Percentiles rank a stretch among this genome's conserved stretches.
These are phyloP conservation scores for Myxozyma geophila DNA, from an alignment of 805 yeast species.

Conservation along the genomic window DNA sequence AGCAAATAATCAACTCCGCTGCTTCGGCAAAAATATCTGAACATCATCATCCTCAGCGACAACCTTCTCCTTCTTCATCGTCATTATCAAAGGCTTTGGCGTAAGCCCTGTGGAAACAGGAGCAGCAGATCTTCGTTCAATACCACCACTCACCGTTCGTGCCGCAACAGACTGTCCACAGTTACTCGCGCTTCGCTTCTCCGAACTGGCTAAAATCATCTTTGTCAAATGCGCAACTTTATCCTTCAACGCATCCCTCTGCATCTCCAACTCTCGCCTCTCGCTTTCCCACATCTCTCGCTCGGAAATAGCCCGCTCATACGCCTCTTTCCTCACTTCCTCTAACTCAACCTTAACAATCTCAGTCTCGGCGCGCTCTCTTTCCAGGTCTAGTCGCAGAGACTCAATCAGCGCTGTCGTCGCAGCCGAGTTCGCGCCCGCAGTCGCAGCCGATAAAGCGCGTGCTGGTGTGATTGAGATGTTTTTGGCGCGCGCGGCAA, in stretches of 20 bases:
- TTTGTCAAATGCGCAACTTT: constrained; percentile 34
- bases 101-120: not conserved
- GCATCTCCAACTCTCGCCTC: constrained; percentile 32
- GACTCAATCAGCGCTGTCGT: constrained; percentile 54
- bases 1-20: not conserved
- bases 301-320: constrained; percentile 11
- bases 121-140: not conserved
- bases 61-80: not conserved
- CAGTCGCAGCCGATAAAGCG: constrained; percentile 40
- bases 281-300: constrained; percentile 23
- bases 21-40: constrained; percentile 12
- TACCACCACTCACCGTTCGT: not conserved
- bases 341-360: constrained; percentile 44
- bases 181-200: constrained; percentile 9
- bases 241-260: constrained; percentile 34
- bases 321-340: constrained; percentile 26
- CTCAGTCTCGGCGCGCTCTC: constrained; percentile 59
- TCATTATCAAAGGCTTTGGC: not conserved
- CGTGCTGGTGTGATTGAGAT: constrained; percentile 69
- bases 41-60: not conserved
- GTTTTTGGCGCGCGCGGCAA: constrained; percentile 92
- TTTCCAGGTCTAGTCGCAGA: constrained; percentile 63
- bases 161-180: not conserved
- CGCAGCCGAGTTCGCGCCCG: constrained; percentile 33
- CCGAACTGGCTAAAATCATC: constrained; percentile 20